These are phyloP conservation scores for Stephania japonica DNA, from an alignment of 164 flowering plant species.

Conservation along the genomic window DNA sequence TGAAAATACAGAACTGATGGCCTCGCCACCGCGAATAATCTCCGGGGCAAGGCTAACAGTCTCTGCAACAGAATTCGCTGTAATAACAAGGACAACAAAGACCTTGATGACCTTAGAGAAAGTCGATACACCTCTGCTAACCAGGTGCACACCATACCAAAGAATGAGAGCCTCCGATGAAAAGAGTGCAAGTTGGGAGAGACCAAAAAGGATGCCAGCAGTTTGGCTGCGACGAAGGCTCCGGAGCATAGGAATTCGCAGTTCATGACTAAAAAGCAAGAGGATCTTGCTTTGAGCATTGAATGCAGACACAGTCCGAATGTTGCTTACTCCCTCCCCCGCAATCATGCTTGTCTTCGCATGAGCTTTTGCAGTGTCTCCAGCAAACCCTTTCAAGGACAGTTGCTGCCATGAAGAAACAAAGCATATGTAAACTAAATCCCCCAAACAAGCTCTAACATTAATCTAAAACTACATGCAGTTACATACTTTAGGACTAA, in stretches of 20 bases:
- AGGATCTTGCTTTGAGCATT: conserved; percentile 92
- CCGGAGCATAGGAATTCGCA: conserved; percentile 56
- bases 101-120: conserved; percentile 96
- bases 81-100: conserved; percentile 90
- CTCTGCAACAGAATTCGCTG: conserved; percentile 55
- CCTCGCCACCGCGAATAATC: conserved; percentile 82
- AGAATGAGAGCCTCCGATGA: conserved; percentile 93
- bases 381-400: conserved; percentile 94
- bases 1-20: conserved; percentile 25
- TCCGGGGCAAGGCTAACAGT: conserved; percentile 30
- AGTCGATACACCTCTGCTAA: conserved; percentile 69
- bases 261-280: conserved; percentile 72
- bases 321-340: conserved; percentile 99
- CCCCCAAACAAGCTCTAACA: background rate
- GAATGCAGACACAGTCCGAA: conserved; percentile 97
- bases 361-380: conserved; percentile 98
- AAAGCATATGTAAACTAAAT: background rate
- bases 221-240: conserved; percentile 76
- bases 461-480: background rate
- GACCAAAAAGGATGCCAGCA: conserved; percentile 80
- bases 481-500: no score
- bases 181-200: conserved; percentile 91
- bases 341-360: conserved; percentile 99
- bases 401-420: conserved; percentile 58
- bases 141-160: conserved; percentile 97